Conservation (phyloP, 108 stramenopile species). For the Mayamaea pseudoterrestris region DNA sequence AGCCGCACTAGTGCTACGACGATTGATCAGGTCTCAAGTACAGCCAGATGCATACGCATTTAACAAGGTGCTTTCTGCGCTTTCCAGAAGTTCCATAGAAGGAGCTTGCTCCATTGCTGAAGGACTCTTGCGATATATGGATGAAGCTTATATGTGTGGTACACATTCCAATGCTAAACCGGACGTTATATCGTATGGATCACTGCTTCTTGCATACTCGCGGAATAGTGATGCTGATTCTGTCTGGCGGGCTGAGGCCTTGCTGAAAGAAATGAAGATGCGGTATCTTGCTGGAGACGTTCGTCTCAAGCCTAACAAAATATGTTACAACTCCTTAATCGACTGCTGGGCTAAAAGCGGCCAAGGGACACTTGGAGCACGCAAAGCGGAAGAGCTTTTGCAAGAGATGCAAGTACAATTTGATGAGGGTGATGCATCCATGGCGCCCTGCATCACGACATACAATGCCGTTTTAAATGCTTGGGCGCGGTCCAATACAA, state of each 20-base stretch:
- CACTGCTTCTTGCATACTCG: conserved; percentile 24
- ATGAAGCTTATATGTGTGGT: conserved; percentile 21
- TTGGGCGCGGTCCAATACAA: conserved; percentile 30
- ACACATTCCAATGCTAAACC: conserved; percentile 28
- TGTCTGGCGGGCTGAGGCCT: conserved; percentile 17
- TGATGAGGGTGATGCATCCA: conserved; percentile 9
- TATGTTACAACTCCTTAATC: conserved; percentile 26
- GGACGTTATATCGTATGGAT: conserved; percentile 36
- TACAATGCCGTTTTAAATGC: conserved; percentile 33
- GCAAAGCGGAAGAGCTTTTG: conserved; percentile 27
- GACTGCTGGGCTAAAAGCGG: conserved; percentile 52
- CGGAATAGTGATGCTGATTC: conserved; percentile 19
- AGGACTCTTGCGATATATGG: conserved; percentile 37
- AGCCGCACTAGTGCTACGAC: conserved; percentile 34
- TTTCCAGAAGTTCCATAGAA: conserved; percentile 24
- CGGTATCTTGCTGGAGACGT: conserved; percentile 11
- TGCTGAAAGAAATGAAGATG: conserved; percentile 18
- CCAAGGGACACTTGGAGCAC: conserved; percentile 26
- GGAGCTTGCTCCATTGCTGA: conserved; percentile 37
- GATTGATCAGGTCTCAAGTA: conserved; percentile 21
- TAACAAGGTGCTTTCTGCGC: conserved; percentile 42
- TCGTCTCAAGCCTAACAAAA: conserved; percentile 20
- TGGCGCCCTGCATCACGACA: conserved; percentile 16
- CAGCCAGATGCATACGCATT: conserved; percentile 56
- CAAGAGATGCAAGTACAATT: conserved; percentile 25